phyloP scores from a whole-genome alignment of 2,329 filamentous ascomycete genomes.

The Phyllosticta citrichinensis region DNA sequence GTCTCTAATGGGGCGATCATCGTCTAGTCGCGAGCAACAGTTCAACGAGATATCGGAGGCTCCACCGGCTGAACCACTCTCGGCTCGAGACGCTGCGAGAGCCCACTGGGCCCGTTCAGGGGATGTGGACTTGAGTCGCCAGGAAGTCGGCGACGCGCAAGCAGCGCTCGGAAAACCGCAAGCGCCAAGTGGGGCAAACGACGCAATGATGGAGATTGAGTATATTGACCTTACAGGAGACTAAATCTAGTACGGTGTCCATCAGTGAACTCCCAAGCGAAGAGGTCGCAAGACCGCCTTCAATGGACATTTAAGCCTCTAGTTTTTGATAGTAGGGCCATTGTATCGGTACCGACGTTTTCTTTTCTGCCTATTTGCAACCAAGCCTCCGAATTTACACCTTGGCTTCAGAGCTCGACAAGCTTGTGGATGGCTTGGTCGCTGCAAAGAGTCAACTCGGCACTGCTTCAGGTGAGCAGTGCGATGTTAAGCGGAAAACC shows the following conservation, averaged over 20 bases:
- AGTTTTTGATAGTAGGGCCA: neutral
- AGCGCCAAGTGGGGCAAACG: neutral
- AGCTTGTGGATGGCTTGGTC: neutral
- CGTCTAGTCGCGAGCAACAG: neutral
- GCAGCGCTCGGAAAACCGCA: neutral
- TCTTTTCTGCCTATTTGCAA: neutral
- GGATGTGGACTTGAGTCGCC: neutral
- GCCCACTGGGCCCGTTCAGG: neutral
- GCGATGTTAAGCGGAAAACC: no score
- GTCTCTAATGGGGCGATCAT: neutral
- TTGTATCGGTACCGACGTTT: neutral
- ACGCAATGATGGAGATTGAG: neutral
- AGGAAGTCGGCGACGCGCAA: neutral
- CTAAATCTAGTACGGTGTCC: neutral
- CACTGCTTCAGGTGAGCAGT: no score
- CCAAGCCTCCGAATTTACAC: neutral
- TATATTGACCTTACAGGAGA: conserved; percentile 1
- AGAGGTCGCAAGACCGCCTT: no score
- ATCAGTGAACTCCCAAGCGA: neutral
- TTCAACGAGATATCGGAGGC: neutral
- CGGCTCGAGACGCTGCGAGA: neutral
- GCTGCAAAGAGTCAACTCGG: no score
- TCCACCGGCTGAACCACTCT: neutral
- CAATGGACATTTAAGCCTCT: neutral
- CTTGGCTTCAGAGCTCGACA: neutral